Evolutionary conservation across 2,329 filamentous ascomycete genomes (phyloP), one percentile per base, ranked within the genome.

Genomic region (Phialophora chinensis): DNA sequence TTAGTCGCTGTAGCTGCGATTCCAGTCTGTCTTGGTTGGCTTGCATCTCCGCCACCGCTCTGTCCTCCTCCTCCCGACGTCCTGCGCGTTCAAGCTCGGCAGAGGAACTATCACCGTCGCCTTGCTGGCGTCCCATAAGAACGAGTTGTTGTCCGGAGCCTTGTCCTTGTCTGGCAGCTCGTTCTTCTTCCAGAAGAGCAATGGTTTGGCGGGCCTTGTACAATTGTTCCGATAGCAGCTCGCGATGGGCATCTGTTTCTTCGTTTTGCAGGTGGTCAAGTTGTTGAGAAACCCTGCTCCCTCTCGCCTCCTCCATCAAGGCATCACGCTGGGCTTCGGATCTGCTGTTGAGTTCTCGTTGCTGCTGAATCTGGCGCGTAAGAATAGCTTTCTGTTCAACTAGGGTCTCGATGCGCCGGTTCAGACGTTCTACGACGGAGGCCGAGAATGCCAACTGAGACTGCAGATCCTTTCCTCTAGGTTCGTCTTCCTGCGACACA

Each of bases 321-420:
- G 79, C 78, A 71, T 84, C 82, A 57, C 84, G 82, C 71, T 85
- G 78, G 14, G 82, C 83, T 72, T 96, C 92, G 0, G 92, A 93
- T 75, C 93, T 93, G 80, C 85, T 93, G 79, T 96, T 96, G 65
- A 97, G 85, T 75, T 96, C 92, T 66, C 93, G 90, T 79, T 98
- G 94, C 76, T 98, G 93, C 80, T 96, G 94, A 74, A 97, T 94
- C 77, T 98, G 93, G 52, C 93, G 88, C 74, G 94, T 90, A 8
- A 98, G 84, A 25, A 97, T 93, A 57, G 88, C 87, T 76, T 97
- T 96, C 76, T 98, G 93, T 73, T 97, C 91, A 68, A 91, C 89
- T 42, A 97, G 82, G 23, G 87, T 87, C 20, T 89, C 90, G n/a
- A 92, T 87, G 66, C 92, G 90, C 49, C 85, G 84, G 75, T 93